Evolutionary conservation across 768 basidiomycete genomes (phyloP), one percentile per base, ranked within the genome.

Genomic region (Favolaschia claudopus): DNA sequence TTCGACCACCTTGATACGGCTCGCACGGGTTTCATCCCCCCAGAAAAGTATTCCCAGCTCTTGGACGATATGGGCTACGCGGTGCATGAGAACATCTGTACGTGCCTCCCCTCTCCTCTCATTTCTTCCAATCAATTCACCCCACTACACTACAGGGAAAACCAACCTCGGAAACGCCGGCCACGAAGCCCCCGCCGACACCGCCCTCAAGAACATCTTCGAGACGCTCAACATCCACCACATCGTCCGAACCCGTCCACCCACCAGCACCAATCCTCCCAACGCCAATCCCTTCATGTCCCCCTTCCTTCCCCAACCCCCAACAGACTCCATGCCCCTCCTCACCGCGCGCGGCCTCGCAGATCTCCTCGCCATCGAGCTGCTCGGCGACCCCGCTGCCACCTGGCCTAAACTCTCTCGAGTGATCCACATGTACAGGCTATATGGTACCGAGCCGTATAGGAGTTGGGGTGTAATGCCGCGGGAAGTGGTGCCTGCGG

Each of bases 161-260:
- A 34, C 33, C 0, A 57, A 45, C n/a, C 48, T 44, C 22, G 20
- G 34, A n/a, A 33, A 28, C 36, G 27, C 47, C 20, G 51, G 45
- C 7, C 56, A 54, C 22, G 63, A 64, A 28, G 25, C 17, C 43
- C 24, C 46, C 20, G 63, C 54, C 5, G 63, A 64, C 38, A 22
- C 28, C 3, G 55, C 49, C 22, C 29, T 65, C 7, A 56, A 52
- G 29, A 36, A 31, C 45, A 60, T 45, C 3, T 58, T 51, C 34
- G 63, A 65, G 37, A 10, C 51, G 1, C 58, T 61, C 46, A 37
- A 47, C 47, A 62, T 65, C 42, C 55, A 65, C 10, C 59, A 65
- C 42, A 52, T 50, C 37, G 22, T 58, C 32, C 42, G 47, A 6
- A 17, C 52, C 10, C 51, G 62, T 12, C 15, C 44, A 12, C 17